Percentiles rank a stretch among this genome's conserved stretches.
phyloP scores from a whole-genome alignment of 352 stramenopile genomes.

The Phytophthora chlamydospora region DNA sequence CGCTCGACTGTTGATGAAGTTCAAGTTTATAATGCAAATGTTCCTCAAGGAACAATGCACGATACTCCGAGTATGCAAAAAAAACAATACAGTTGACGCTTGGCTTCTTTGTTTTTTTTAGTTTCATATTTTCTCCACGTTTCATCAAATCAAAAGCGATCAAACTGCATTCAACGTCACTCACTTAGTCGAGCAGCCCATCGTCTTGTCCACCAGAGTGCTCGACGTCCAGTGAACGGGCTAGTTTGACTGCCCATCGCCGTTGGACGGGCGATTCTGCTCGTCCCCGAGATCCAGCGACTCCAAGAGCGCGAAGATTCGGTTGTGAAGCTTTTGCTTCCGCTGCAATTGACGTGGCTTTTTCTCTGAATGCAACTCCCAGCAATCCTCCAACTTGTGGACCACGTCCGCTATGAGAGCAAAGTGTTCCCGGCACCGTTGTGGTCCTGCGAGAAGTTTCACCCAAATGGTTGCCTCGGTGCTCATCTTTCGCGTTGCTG shows the following conservation, averaged over 20 bases:
- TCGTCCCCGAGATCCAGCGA: neutral
- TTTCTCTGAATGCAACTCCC: conserved; percentile 12
- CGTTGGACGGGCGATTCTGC: neutral
- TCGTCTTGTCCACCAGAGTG: conserved; percentile 8
- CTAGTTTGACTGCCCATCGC: conserved; percentile 19
- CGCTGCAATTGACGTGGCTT: conserved; percentile 3
- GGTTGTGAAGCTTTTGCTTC: conserved; percentile 13
- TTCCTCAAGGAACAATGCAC: conserved; percentile 3
- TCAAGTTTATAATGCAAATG: conserved; percentile 19
- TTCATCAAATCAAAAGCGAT: neutral
- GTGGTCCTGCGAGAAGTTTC: neutral
- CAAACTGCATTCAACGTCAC: neutral
- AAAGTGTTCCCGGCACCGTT: neutral
- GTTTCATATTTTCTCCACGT: conserved; percentile 6
- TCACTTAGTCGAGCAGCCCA: conserved; percentile 1
- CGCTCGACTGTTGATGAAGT: conserved; percentile 23
- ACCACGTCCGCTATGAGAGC: conserved; percentile 8
- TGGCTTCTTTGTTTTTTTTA: neutral
- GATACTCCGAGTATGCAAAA: conserved; percentile 17
- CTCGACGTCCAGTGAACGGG: conserved; percentile 23
- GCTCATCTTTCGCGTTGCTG: neutral
- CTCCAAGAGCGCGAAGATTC: conserved; percentile 22
- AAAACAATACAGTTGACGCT: conserved; percentile 2
- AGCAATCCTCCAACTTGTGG: conserved; percentile 11
- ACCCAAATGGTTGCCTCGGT: neutral